Evolutionary conservation across 371 early-diverging fungal species (phyloP), one percentile per base, ranked within the genome.

Genomic region (Mucor saturninus): DNA sequence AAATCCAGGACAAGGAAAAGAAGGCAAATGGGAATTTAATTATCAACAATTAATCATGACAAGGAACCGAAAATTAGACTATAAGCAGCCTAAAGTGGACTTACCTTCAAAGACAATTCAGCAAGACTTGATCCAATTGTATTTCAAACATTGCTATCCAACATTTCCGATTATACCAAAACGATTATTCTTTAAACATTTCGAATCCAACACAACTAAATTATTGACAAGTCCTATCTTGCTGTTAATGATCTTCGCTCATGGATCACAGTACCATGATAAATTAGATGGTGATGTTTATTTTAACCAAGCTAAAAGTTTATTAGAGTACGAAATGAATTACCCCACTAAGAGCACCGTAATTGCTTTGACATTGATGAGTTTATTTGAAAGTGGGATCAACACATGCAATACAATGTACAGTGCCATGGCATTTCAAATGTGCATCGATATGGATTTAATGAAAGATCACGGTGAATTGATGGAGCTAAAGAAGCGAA

Each of bases 81-180:
- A 29, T 40, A 4, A 29, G 3, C 28, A 14, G 5, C 29, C 15
- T 15, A 37, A 15, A 5, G 53, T 45, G 5, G 45, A 55, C 13
- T 51, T 72, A 58, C 63, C 65, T 32, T 40, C 59, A 14, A 70
- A 59, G 46, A 7, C 53, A 13, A 52, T 59, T 6, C 67, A 69
- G 13, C 58, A 59, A 30, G 67, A 61, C 2, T 56, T 60, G 0
- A 64, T 72, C 21, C 43, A 37, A n/a, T 39, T 64, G 5, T 77
- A 72, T 45, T 77, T 69, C 38, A 65, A 62, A 26, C 56, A 72
- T 29, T 55, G 54, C 9, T 72, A 74, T 59, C 57, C 64, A 10
- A 50, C 60, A 2, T 72, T 74, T 39, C 77, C 74, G 6, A 63
- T 77, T 29, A 61, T 77, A 39, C 73, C 74, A 14, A 67, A 68